Evolutionary conservation across 495 filamentous ascomycete genomes (phyloP).

Genomic region (Aspergillus carlsbadensis): DNA sequence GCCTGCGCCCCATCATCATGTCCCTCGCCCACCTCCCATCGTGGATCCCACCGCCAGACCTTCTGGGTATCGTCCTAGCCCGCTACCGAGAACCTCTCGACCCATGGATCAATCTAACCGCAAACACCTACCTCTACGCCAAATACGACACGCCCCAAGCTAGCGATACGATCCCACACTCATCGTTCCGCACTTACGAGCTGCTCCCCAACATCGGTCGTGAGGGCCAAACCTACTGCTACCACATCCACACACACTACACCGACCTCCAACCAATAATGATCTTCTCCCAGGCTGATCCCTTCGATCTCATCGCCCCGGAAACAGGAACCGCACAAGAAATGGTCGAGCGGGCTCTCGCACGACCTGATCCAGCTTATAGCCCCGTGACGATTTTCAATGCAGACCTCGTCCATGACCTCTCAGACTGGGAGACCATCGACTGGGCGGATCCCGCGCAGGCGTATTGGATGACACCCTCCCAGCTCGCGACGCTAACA

Average conservation of each 20-base stretch:
- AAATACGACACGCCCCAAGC: constrained; percentile 3
- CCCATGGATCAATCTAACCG: not conserved
- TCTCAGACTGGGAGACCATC: constrained; percentile 2
- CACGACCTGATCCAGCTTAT: not conserved
- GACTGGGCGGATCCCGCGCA: not conserved
- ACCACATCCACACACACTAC: constrained; percentile 6
- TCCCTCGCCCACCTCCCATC: not conserved
- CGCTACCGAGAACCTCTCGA: constrained; percentile 1
- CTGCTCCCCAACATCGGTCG: constrained; percentile 5
- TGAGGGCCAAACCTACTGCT: constrained; percentile 7
- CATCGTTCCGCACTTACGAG: not conserved
- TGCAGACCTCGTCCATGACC: not conserved
- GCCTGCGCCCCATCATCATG: not conserved
- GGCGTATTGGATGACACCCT: constrained; percentile 2
- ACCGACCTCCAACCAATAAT: constrained; percentile 2
- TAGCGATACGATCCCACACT: not conserved
- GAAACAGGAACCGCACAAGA: constrained; percentile 1
- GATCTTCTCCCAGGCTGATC: constrained; percentile 7
- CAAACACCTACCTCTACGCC: constrained; percentile 8
- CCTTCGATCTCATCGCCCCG: constrained; percentile 1
- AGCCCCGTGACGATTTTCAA: constrained; percentile 6
- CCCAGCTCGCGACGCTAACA: not conserved
- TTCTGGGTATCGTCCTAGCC: constrained; percentile 1
- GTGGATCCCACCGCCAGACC: not conserved
- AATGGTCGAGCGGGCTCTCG: not conserved